Conservation (phyloP, 805 yeast species). For the Kuraishia molischiana region DNA sequence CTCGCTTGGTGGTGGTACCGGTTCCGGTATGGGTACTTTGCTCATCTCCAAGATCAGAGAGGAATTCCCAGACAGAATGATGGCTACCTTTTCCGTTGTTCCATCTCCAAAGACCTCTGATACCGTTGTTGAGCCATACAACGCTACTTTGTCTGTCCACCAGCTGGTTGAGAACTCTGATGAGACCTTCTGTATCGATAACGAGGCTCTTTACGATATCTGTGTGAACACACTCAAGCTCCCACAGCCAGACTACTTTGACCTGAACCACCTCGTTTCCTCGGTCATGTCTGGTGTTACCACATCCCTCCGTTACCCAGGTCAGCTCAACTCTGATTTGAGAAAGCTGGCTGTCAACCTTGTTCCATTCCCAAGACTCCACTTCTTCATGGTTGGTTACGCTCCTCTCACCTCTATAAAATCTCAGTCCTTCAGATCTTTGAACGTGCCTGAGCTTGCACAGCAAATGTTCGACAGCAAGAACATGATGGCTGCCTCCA, state of each 20-base stretch:
- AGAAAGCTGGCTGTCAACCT: constrained; percentile 90
- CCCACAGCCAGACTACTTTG: constrained; percentile 67
- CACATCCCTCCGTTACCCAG: constrained; percentile 89
- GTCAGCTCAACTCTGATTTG: constrained; percentile 87
- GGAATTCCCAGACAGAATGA: constrained; percentile 92
- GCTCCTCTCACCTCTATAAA: constrained; percentile 84
- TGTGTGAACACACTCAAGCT: constrained; percentile 81
- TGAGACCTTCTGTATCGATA: constrained; percentile 92
- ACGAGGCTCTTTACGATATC: constrained; percentile 86
- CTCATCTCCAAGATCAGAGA: constrained; percentile 80
- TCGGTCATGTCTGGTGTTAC: constrained; percentile 95
- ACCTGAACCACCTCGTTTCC: constrained; percentile 75
- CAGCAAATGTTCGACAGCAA: constrained; percentile 89
- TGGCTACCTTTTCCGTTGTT: constrained; percentile 89
- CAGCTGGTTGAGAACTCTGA: constrained; percentile 87
- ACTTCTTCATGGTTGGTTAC: constrained; percentile 91
- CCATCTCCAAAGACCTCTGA: constrained; percentile 90
- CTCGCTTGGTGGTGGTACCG: constrained; percentile 88
- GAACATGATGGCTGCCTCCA: constrained; percentile 94
- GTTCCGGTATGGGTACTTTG: constrained; percentile 93
- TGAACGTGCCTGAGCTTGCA: constrained; percentile 84
- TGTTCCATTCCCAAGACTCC: constrained; percentile 93
- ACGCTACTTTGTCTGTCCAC: constrained; percentile 83
- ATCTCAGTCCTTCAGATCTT: constrained; percentile 72
- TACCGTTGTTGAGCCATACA: constrained; percentile 92